Evolutionary conservation across 371 early-diverging fungal species (phyloP).

Genomic region (Cladochytrium tenue): DNA sequence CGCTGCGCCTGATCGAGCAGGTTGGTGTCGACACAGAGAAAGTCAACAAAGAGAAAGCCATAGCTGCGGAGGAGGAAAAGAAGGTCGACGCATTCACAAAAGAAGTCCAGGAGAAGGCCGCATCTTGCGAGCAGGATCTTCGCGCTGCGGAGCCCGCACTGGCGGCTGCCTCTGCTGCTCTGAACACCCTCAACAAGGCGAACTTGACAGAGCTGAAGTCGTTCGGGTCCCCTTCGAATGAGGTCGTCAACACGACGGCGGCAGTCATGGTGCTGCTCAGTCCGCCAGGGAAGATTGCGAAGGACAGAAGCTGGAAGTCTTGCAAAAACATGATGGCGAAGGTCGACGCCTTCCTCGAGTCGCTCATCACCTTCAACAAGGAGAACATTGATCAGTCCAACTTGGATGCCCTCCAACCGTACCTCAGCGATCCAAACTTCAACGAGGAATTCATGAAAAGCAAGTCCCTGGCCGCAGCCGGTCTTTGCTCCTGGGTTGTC

Average conservation of each 20-base stretch:
- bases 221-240: constrained; percentile 63
- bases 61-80: constrained; percentile 65
- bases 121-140: constrained; percentile 55
- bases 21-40: constrained; percentile 65
- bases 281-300: constrained; percentile 65
- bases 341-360: constrained; percentile 62
- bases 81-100: constrained; percentile 61
- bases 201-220: constrained; percentile 69
- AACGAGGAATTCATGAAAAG: constrained; percentile 61
- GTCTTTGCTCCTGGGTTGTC: constrained; percentile 65
- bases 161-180: constrained; percentile 56
- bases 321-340: constrained; percentile 70
- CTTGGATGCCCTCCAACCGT: constrained; percentile 61
- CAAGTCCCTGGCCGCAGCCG: constrained; percentile 64
- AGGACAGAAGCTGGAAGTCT: constrained; percentile 66
- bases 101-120: constrained; percentile 59
- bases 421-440: constrained; percentile 62
- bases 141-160: constrained; percentile 66
- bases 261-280: constrained; percentile 65
- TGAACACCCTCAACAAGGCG: constrained; percentile 65
- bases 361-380: constrained; percentile 61
- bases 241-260: constrained; percentile 54
- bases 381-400: constrained; percentile 58
- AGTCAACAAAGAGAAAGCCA: constrained; percentile 67
- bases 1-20: constrained; percentile 57